Conservation (phyloP, 495 filamentous ascomycete species). For the Geoglossum glabrum region DNA sequence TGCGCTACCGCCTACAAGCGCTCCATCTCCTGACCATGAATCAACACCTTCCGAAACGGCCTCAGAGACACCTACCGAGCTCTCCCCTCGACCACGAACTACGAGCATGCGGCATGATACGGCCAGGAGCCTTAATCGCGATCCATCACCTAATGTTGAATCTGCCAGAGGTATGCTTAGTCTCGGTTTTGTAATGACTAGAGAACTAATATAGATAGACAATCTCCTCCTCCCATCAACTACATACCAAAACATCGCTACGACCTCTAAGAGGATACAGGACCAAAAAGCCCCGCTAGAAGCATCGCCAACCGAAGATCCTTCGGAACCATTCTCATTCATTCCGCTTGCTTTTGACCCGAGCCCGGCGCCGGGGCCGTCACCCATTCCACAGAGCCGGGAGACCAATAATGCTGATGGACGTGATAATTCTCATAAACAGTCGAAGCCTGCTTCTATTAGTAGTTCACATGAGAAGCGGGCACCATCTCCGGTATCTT, state of each 20-base stretch:
- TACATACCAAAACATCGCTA: constrained; percentile 47
- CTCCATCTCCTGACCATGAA: constrained; percentile 25
- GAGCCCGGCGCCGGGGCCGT: constrained; percentile 41
- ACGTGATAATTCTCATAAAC: constrained; percentile 29
- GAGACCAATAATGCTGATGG: constrained; percentile 6
- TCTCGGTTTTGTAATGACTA: background rate
- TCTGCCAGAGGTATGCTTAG: constrained; percentile 13
- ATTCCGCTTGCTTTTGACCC: constrained; percentile 86
- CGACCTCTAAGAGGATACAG: constrained; percentile 41
- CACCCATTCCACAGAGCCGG: constrained; percentile 15
- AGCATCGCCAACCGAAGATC: constrained; percentile 4
- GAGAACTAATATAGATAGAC: constrained; percentile 18
- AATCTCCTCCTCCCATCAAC: constrained; percentile 49
- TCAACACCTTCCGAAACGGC: constrained; percentile 42
- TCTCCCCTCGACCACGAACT: constrained; percentile 42
- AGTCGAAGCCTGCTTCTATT: constrained; percentile 8
- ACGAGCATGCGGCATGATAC: background rate
- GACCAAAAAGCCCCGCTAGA: constrained; percentile 24
- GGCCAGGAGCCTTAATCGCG: constrained; percentile 11
- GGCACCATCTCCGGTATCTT: constrained; percentile 2
- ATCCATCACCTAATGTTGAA: constrained; percentile 12
- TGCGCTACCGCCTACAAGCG: constrained; percentile 26
- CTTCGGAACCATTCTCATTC: constrained; percentile 53
- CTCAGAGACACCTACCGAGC: constrained; percentile 47
- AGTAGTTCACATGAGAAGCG: constrained; percentile 8